These are phyloP conservation scores for Ustilago tritici DNA, from an alignment of 1,284 basidiomycete species.

Conservation along the genomic window DNA sequence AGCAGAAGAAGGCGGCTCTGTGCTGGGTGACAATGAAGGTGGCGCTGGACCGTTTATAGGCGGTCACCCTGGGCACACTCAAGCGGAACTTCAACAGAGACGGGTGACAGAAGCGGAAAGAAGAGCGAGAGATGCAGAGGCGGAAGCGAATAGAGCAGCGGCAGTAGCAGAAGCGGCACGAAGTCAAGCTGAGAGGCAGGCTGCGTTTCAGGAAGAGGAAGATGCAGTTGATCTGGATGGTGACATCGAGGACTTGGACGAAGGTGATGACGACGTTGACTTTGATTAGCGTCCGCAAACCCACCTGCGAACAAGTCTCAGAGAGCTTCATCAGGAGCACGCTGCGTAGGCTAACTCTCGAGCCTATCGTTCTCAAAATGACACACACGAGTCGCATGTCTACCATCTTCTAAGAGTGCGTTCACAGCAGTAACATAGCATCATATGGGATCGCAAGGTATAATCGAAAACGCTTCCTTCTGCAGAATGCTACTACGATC, in stretches of 20 bases:
- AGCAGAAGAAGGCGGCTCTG: conserved; percentile 14
- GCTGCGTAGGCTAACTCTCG: neutral
- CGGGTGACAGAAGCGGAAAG: conserved; percentile 33
- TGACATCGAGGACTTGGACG: conserved; percentile 60
- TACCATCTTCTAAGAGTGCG: neutral
- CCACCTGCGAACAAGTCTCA: neutral
- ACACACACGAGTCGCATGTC: neutral
- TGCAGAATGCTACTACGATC: neutral
- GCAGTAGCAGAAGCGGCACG: conserved; percentile 39
- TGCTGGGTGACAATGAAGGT: conserved; percentile 20
- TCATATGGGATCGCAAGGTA: too few relatives aligned
- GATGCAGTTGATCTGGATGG: conserved; percentile 56
- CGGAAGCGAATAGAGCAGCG: conserved; percentile 32
- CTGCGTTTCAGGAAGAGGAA: conserved; percentile 45
- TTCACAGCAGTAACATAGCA: too few relatives aligned
- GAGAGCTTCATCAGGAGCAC: neutral
- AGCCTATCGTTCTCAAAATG: neutral
- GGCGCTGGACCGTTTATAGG: conserved; percentile 19
- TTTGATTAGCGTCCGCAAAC: conserved; percentile 26
- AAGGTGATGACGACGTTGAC: conserved; percentile 50
- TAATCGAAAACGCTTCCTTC: neutral
- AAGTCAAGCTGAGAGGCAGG: conserved; percentile 39
- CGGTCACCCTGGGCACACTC: conserved; percentile 43
- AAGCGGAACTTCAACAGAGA: conserved; percentile 36
- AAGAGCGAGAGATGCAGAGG: conserved; percentile 44